Evolutionary conservation across 1,139 yeast species (phyloP).

Genomic region (Pichia terricola): DNA sequence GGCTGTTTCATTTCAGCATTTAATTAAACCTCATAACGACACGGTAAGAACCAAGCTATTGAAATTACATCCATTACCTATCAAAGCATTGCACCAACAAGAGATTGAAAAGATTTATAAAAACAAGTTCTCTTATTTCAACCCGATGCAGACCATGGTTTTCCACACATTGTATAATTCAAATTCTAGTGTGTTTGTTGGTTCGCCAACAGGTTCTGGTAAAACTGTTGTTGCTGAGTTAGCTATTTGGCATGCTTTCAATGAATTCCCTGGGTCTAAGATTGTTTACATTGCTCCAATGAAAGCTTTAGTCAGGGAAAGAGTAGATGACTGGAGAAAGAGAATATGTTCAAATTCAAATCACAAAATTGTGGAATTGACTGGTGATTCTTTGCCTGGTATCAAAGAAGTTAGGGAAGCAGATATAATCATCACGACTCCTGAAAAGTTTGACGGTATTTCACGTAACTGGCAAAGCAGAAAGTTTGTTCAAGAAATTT

Average conservation of each 20-base stretch:
- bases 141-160: slow-evolving; percentile 98
- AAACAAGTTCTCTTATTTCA: slow-evolving; percentile 69
- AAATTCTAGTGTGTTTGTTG: slow-evolving; percentile 76
- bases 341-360: slow-evolving; percentile 53
- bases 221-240: slow-evolving; percentile 95
- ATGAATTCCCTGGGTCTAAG: slow-evolving; percentile 69
- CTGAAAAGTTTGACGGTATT: slow-evolving; percentile 98
- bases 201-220: slow-evolving; percentile 98
- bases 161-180: slow-evolving; percentile 82
- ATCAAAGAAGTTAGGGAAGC: slow-evolving; percentile 80
- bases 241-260: slow-evolving; percentile 94
- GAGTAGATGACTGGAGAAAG: slow-evolving; percentile 90
- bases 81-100: slow-evolving; percentile 64
- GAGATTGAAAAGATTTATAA: slow-evolving; percentile 61
- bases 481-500: slow-evolving; percentile 82
- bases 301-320: slow-evolving; percentile 95
- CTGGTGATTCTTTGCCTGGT: slow-evolving; percentile 95
- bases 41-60: slow-evolving; percentile 75
- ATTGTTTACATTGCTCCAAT: slow-evolving; percentile 96
- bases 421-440: slow-evolving; percentile 89
- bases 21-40: slow-evolving; percentile 81
- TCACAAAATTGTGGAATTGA: slow-evolving; percentile 75
- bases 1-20: slow-evolving; percentile 81
- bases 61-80: slow-evolving; percentile 77
- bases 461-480: slow-evolving; percentile 97